Percentiles rank a stretch among this genome's conserved stretches.
Evolutionary conservation across 2,329 filamentous ascomycete genomes (phyloP).

Genomic region (Fusarium sp.): DNA sequence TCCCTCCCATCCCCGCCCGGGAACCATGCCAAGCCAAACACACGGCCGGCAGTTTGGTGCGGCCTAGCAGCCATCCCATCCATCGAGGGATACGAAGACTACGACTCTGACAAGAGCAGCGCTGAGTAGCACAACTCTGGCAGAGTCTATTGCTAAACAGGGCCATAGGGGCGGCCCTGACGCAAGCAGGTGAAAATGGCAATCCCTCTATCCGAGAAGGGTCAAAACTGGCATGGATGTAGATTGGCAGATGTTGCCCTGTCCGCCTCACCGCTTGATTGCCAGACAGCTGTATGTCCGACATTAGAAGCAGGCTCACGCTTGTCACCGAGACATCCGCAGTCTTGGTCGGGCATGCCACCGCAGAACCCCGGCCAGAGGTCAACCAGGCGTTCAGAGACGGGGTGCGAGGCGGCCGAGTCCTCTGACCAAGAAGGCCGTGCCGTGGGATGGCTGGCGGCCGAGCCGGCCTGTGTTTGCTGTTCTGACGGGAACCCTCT

Average conservation of each 20-base stretch:
- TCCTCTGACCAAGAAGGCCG: conserved; percentile 18
- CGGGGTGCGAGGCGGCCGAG: conserved; percentile 10
- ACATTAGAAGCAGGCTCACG: conserved; percentile 1
- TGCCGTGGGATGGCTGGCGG: conserved; percentile 10
- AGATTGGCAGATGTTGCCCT: conserved; percentile 14
- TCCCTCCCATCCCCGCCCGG: conserved; percentile 2
- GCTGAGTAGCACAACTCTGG: neutral
- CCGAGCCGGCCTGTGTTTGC: conserved; percentile 24
- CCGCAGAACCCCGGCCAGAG: conserved; percentile 4
- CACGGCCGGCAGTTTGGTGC: conserved; percentile 12
- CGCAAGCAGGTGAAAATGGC: conserved; percentile 28
- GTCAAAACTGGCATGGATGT: conserved; percentile 8
- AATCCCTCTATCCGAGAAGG: conserved; percentile 21
- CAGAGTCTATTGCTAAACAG: conserved; percentile 3
- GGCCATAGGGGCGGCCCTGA: conserved; percentile 17
- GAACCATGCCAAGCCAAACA: neutral
- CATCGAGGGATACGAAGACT: conserved; percentile 2
- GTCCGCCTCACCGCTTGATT: conserved; percentile 30
- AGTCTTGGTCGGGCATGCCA: conserved; percentile 13
- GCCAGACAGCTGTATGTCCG: conserved; percentile 5
- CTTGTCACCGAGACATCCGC: conserved; percentile 17
- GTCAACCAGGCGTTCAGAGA: conserved; percentile 13
- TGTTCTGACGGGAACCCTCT: conserved; percentile 20
- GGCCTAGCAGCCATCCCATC: neutral
- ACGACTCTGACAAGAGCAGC: neutral